Conservation (phyloP, 2,329 filamentous ascomycete species). For the Fusarium penzigii region DNA sequence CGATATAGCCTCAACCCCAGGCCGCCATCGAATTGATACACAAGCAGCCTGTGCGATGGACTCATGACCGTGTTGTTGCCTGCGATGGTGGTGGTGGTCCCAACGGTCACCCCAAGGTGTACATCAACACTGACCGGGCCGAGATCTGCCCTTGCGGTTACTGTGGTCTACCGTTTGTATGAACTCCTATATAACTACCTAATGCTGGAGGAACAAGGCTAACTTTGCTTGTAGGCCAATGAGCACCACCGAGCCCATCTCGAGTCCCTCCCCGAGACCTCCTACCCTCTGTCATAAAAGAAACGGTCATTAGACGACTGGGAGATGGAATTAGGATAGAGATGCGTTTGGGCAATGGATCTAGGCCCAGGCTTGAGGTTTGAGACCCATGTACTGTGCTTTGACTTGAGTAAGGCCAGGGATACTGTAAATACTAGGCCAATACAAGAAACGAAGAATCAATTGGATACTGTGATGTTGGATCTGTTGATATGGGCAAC, state of each 20-base stretch:
- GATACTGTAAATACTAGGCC: conserved; percentile 27
- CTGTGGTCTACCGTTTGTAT: conserved; percentile 89
- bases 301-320: neutral
- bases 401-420: conserved; percentile 9
- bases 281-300: conserved; percentile 71
- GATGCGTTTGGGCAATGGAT: neutral
- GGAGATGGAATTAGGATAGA: neutral
- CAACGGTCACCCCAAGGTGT: conserved; percentile 87
- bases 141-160: conserved; percentile 90
- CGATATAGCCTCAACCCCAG: conserved; percentile 74
- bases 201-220: conserved; percentile 1
- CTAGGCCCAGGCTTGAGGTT: conserved; percentile 1
- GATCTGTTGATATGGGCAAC: neutral
- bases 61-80: conserved; percentile 74
- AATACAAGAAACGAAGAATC: conserved; percentile 25
- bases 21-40: conserved; percentile 96
- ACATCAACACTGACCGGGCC: conserved; percentile 97
- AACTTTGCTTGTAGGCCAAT: conserved; percentile 64
- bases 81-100: conserved; percentile 94
- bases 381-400: conserved; percentile 15
- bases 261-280: conserved; percentile 75
- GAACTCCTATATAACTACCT: conserved; percentile 36
- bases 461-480: neutral
- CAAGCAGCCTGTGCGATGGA: conserved; percentile 92
- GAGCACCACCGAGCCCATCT: conserved; percentile 85